phyloP scores from a whole-genome alignment of 1,139 yeast genomes.

The Yarrowia galli region DNA sequence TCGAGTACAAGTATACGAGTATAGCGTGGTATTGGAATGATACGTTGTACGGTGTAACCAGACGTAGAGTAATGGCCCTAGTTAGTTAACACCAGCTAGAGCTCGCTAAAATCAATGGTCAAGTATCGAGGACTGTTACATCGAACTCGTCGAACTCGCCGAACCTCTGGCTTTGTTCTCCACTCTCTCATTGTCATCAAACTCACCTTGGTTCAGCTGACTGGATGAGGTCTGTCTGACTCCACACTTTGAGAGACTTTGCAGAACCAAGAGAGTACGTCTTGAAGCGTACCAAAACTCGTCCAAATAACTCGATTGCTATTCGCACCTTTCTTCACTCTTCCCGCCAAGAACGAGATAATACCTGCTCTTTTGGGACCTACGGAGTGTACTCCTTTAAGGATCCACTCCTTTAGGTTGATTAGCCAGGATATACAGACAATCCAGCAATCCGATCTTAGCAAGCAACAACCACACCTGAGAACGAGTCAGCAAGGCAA shows the following conservation, averaged over 20 bases:
- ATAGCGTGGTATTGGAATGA: no score
- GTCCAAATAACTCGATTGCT: background rate
- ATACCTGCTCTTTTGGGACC: background rate
- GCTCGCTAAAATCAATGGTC: background rate
- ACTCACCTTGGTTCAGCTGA: background rate
- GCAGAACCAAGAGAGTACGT: no score
- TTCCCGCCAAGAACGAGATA: background rate
- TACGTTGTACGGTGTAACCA: no score
- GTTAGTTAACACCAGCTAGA: background rate
- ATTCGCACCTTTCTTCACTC: no score
- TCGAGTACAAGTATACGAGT: no score
- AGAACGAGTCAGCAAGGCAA: background rate
- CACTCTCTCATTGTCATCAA: background rate
- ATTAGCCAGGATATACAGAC: background rate
- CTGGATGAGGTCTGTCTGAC: background rate
- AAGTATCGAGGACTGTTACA: background rate
- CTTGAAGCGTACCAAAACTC: no score
- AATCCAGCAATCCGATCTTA: constrained; percentile 4
- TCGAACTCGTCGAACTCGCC: no score
- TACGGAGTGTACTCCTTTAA: no score
- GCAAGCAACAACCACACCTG: background rate
- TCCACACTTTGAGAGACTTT: background rate
- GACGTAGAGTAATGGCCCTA: no score
- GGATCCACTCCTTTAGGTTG: background rate
- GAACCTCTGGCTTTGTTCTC: no score